A percentile compares a stretch with the other conserved stretches of the same genome.
Conservation (phyloP, 331 rosid genomes). For the Pyrus hybrid region DNA sequence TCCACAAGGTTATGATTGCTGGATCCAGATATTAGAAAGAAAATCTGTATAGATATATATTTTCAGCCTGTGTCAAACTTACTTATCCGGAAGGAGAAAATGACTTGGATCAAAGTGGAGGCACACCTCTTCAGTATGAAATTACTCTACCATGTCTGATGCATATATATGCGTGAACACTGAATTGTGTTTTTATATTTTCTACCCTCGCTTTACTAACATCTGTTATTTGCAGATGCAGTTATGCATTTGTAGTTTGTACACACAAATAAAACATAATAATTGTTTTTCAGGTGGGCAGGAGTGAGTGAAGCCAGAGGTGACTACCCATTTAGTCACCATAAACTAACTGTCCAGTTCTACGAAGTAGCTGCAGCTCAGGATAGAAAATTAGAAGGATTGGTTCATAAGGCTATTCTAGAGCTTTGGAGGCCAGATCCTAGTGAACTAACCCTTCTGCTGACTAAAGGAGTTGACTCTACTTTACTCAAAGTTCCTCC, state of each 20-base stretch:
- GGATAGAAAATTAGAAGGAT: constrained; percentile 94
- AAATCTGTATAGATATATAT: neutral
- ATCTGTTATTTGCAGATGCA: neutral
- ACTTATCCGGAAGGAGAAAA: neutral
- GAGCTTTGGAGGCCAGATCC: constrained; percentile 99
- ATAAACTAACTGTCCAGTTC: constrained; percentile 93
- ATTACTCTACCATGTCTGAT: neutral
- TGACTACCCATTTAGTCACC: constrained; percentile 99
- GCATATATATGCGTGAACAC: neutral
- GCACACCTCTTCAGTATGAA: neutral
- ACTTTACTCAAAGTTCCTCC: constrained; percentile 94
- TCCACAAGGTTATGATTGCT: neutral
- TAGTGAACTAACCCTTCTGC: constrained; percentile 81
- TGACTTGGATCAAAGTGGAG: neutral
- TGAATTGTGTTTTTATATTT: too few species aligned
- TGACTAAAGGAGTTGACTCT: constrained; percentile 86
- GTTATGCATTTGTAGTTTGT: neutral
- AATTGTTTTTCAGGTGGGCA: constrained; percentile 65
- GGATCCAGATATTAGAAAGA: neutral
- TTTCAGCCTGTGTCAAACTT: neutral
- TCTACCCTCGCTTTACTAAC: neutral
- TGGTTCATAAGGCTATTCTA: constrained; percentile 97
- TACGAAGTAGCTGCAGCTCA: constrained; percentile 98
- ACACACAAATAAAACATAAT: neutral
- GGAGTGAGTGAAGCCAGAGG: constrained; percentile 95